Evolutionary conservation across 129 eudicot genomes (phyloP).

Genomic region (Tagetes patula): DNA sequence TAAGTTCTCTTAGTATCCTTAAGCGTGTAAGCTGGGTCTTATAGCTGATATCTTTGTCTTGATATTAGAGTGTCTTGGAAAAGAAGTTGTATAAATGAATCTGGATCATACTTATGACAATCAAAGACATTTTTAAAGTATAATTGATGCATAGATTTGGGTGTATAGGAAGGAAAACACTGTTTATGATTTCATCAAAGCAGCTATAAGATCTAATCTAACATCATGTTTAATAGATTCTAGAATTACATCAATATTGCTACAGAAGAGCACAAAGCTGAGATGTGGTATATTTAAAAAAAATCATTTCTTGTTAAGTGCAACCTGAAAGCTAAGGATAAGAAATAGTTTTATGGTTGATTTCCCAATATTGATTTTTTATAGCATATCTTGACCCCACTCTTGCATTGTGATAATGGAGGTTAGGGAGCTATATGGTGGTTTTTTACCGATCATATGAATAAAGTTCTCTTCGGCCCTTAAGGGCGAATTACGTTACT

Average conservation of each 20-base stretch:
- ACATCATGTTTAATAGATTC: conserved; percentile 7
- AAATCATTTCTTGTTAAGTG: neutral
- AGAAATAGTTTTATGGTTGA: neutral
- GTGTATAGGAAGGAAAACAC: conserved; percentile 4
- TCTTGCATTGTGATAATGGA: conserved; percentile 5
- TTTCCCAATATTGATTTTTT: conserved; percentile 2
- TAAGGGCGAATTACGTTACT: neutral
- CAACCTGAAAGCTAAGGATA: neutral
- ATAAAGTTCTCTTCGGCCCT: neutral
- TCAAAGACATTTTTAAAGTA: neutral
- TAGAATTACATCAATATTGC: conserved; percentile 8
- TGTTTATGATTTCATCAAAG: neutral
- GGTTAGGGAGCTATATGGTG: neutral
- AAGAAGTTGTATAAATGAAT: too few species aligned
- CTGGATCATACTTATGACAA: conserved; percentile 5
- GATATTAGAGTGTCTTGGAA: too few species aligned
- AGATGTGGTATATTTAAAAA: neutral
- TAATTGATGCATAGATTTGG: neutral
- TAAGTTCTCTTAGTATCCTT: conserved; percentile 43
- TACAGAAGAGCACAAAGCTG: neutral
- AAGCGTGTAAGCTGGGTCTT: conserved; percentile 10
- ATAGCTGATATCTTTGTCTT: neutral
- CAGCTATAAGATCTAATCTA: conserved; percentile 14
- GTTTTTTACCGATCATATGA: too few species aligned
- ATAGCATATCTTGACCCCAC: neutral